Conservation (phyloP, 2,329 filamentous ascomycete species). For the Pseudodiploospora longispora region DNA sequence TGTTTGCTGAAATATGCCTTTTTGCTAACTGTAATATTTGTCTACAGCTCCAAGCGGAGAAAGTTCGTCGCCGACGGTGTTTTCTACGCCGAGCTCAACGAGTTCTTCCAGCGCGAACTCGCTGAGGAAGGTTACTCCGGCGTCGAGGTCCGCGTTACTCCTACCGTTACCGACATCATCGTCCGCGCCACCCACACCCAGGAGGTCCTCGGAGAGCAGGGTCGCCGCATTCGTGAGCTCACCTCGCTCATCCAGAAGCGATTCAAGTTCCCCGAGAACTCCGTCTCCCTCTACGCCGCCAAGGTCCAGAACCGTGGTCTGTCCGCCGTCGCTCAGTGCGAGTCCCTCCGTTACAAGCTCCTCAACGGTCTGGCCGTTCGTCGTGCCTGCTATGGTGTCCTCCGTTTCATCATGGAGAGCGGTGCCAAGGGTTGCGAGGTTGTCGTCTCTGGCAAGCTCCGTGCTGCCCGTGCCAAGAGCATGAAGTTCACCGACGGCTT, state of each 20-base stretch:
- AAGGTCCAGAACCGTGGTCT: conserved; percentile 99
- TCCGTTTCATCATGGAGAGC: conserved; percentile 99
- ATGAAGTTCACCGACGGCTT: conserved; percentile 99
- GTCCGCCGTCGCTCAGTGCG: conserved; percentile 98
- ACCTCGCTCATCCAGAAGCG: conserved; percentile 99
- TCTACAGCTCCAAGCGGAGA: conserved; percentile 74
- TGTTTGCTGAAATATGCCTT: not conserved
- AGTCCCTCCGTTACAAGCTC: conserved; percentile 99
- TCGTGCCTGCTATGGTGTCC: conserved; percentile 98
- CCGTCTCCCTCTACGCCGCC: conserved; percentile 97
- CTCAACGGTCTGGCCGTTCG: conserved; percentile 98
- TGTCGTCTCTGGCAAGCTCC: conserved; percentile 97
- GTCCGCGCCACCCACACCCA: conserved; percentile 99
- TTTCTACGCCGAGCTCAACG: conserved; percentile 99
- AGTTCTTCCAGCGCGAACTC: conserved; percentile 99
- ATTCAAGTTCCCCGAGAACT: conserved; percentile 99
- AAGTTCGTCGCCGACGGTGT: conserved; percentile 98
- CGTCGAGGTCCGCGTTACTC: conserved; percentile 99
- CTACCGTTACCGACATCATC: conserved; percentile 99
- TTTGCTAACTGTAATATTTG: conserved; percentile 6
- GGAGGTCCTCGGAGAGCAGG: conserved; percentile 99
- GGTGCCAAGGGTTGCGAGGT: conserved; percentile 99
- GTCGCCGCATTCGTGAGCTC: conserved; percentile 98
- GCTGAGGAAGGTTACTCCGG: conserved; percentile 99
- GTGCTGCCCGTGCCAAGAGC: conserved; percentile 97